phyloP scores from a whole-genome alignment of 2,329 filamentous ascomycete species.

The Exophiala calicioides region DNA sequence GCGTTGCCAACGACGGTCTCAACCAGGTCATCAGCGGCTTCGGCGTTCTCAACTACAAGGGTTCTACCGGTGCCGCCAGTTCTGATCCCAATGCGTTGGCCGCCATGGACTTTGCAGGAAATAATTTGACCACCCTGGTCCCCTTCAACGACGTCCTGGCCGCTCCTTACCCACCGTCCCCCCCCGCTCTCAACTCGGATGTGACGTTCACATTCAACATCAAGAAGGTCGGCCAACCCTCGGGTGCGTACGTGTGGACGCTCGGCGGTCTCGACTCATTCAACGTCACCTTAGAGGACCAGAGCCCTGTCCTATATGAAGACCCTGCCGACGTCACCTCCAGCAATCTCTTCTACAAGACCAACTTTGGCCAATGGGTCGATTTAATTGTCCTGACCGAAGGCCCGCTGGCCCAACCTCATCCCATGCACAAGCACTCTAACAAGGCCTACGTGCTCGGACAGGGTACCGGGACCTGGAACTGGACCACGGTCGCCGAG shows the following conservation, averaged over 20 bases:
- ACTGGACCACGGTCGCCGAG: slow-evolving; percentile 56
- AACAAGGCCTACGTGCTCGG: slow-evolving; percentile 63
- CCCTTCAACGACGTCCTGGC: slow-evolving; percentile 50
- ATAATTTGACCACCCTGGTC: slow-evolving; percentile 41
- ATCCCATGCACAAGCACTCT: slow-evolving; percentile 66
- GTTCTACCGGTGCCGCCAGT: slow-evolving; percentile 28
- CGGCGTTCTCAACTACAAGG: slow-evolving; percentile 51
- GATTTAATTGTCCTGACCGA: slow-evolving; percentile 55
- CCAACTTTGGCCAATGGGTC: slow-evolving; percentile 54
- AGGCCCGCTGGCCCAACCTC: slow-evolving; percentile 53
- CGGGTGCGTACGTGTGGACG: slow-evolving; percentile 56
- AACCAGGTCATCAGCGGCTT: slow-evolving; percentile 59
- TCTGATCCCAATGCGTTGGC: slow-evolving; percentile 38
- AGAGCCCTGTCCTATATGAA: slow-evolving; percentile 50
- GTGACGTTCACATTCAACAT: slow-evolving; percentile 46
- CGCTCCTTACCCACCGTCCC: slow-evolving; percentile 51
- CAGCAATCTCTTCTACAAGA: slow-evolving; percentile 54
- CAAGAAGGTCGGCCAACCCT: slow-evolving; percentile 32
- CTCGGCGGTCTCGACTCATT: slow-evolving; percentile 48
- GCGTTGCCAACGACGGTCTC: slow-evolving; percentile 51
- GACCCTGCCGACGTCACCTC: slow-evolving; percentile 39
- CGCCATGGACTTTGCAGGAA: slow-evolving; percentile 56
- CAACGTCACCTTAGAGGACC: slow-evolving; percentile 42
- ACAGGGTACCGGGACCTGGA: slow-evolving; percentile 52
- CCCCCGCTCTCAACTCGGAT: slow-evolving; percentile 47